A percentile compares a stretch with the other conserved stretches of the same genome.
These are phyloP conservation scores for Trametes maxima DNA, from an alignment of 768 basidiomycete genomes.

Conservation along the genomic window DNA sequence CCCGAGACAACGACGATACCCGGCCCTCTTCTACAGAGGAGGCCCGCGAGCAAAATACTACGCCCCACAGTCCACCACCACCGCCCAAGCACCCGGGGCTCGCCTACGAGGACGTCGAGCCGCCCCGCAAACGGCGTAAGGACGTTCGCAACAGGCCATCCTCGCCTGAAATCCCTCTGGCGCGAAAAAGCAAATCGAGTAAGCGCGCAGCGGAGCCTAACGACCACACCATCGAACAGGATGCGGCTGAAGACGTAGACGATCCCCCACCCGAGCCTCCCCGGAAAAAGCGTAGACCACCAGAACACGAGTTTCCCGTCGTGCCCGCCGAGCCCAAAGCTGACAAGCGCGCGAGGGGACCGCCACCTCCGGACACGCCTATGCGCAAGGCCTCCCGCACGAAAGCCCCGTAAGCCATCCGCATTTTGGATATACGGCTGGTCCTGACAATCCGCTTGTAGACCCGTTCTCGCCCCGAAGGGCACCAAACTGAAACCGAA, in stretches of 20 bases:
- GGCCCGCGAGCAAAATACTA: not conserved
- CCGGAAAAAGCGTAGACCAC: not conserved
- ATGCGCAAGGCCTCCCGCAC: not conserved
- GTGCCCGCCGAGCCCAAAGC: not conserved
- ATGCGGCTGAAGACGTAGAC: not conserved
- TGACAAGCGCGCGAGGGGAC: not conserved
- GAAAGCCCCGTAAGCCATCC: conserved; percentile 2
- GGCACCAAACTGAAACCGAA: conserved; percentile 14
- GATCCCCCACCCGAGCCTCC: not conserved
- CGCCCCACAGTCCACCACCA: too few relatives aligned
- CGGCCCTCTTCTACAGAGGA: not conserved
- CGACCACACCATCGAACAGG: too few relatives aligned
- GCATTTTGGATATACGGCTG: not conserved
- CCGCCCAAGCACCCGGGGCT: too few relatives aligned
- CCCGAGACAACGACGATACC: not conserved
- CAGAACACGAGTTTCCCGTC: not conserved
- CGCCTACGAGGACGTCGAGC: too few relatives aligned
- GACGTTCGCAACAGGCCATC: too few relatives aligned
- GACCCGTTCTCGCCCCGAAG: conserved; percentile 8
- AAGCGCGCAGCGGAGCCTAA: not conserved
- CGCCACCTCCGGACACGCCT: not conserved
- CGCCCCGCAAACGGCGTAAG: too few relatives aligned
- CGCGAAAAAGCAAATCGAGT: not conserved
- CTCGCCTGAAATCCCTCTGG: not conserved
- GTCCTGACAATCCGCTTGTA: not conserved